Conservation (phyloP, 1,139 yeast genomes). For the Kazachstania sp. region DNA sequence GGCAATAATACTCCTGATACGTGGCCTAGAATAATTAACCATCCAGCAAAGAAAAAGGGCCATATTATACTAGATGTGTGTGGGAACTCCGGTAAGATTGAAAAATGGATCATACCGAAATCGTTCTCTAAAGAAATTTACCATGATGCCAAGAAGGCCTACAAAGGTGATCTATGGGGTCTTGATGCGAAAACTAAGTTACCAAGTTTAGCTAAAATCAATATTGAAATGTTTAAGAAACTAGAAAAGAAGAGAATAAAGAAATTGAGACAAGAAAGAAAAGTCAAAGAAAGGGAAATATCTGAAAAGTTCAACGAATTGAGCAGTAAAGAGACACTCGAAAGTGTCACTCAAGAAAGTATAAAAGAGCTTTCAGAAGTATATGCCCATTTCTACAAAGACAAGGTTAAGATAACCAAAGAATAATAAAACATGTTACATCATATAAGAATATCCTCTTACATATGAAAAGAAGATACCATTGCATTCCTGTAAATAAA, state of each 20-base stretch:
- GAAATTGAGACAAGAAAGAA: constrained; percentile 16
- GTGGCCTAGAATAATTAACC: constrained; percentile 69
- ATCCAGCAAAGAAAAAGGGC: constrained; percentile 72
- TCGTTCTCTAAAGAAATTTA: constrained; percentile 67
- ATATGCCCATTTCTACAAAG: constrained; percentile 9
- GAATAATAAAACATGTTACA: neutral
- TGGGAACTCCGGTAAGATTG: constrained; percentile 68
- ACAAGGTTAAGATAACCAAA: neutral
- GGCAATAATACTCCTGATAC: constrained; percentile 34
- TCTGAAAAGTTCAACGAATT: constrained; percentile 3
- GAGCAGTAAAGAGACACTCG: neutral
- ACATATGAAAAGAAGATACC: neutral
- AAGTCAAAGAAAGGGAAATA: constrained; percentile 12
- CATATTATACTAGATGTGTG: constrained; percentile 78
- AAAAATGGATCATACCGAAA: constrained; percentile 81
- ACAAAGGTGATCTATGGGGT: constrained; percentile 86
- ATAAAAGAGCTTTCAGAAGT: constrained; percentile 9
- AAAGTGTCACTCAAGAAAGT: neutral
- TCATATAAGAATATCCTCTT: neutral
- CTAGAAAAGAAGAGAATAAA: constrained; percentile 27
- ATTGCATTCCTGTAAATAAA: neutral
- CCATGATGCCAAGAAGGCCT: constrained; percentile 83
- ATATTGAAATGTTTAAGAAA: constrained; percentile 23
- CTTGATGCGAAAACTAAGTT: constrained; percentile 61
- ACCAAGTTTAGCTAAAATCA: constrained; percentile 26